A percentile compares a stretch with the other conserved stretches of the same genome.
Evolutionary conservation across 208 protist species (phyloP).

Genomic region (Plasmodiophora brassicae): DNA sequence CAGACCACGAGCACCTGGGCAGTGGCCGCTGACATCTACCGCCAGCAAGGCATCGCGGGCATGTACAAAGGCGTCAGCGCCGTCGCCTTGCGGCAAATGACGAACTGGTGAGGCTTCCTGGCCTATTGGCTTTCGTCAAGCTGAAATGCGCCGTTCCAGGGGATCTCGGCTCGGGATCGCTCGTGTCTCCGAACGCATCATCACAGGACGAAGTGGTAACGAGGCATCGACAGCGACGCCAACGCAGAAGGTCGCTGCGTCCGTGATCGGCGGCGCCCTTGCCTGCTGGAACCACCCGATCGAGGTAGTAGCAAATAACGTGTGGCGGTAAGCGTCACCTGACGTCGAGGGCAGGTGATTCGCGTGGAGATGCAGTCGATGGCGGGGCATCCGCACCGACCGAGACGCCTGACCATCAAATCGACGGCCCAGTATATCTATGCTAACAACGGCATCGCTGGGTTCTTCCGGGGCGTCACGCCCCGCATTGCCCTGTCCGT

Average conservation of each 20-base stretch:
- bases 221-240: background rate
- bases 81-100: background rate
- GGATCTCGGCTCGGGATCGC: slow-evolving; percentile 13
- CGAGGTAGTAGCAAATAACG: background rate
- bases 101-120: background rate
- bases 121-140: no score
- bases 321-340: background rate
- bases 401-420: background rate
- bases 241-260: background rate
- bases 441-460: background rate
- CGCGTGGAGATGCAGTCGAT: slow-evolving; percentile 18
- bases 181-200: background rate
- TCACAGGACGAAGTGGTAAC: background rate
- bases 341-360: background rate
- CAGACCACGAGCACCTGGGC: background rate
- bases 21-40: background rate
- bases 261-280: background rate
- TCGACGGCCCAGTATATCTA: slow-evolving; percentile 2
- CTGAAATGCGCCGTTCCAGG: background rate
- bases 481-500: slow-evolving; percentile 3
- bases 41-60: background rate
- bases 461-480: slow-evolving; percentile 4
- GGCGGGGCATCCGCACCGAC: background rate
- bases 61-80: slow-evolving; percentile 2
- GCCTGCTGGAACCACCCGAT: slow-evolving; percentile 22